Evolutionary conservation across 805 yeast genomes (phyloP), one percentile per base, ranked within the genome.

Genomic region (Wickerhamiella siamensis): DNA sequence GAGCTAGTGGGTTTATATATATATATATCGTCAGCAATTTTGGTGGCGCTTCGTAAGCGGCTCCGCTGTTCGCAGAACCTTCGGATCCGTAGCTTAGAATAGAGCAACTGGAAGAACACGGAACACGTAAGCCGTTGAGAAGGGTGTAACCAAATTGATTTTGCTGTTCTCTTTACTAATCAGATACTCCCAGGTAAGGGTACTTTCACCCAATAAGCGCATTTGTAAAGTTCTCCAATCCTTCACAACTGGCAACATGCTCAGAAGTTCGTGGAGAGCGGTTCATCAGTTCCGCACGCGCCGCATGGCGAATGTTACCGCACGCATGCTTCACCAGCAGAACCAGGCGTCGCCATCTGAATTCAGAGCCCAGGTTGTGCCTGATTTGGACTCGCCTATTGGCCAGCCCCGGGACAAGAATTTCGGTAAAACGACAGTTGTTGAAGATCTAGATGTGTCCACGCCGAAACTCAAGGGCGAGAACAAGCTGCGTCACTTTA

Each of bases 401-500:
- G 62, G 63, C 36, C 41, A 51, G 41, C 62, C 62, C 31, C 38
- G 45, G 34, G 59, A 56, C 47, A 43, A 47, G 32, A 54, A 55
- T 33, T 56, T 49, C 43, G 60, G 57, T 41, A 45, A 47, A 36
- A 54, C 60, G 20, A 46, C 52, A 18, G 45, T 57, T 38, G 51
- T 54, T 33, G 62, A 58, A 49, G 62, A 59, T 41, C 49, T 59
- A 36, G 38, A 46, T 22, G 19, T 47, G 39, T 43, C 44, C 32
- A 46, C 41, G 33, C 52, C 48, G 45, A 34, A 39, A 35, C 51
- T 44, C 37, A 51, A 51, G 34, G 50, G 45, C 36, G 59, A 58
- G 45, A 49, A 51, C 44, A 70, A 81, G 60, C 77, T 83, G 57
- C 76, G 94, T 61, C 93, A 82, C 59, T 83, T 83, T 67, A 83